phyloP scores from a whole-genome alignment of 768 basidiomycete species.

The Lactarius vividus region DNA sequence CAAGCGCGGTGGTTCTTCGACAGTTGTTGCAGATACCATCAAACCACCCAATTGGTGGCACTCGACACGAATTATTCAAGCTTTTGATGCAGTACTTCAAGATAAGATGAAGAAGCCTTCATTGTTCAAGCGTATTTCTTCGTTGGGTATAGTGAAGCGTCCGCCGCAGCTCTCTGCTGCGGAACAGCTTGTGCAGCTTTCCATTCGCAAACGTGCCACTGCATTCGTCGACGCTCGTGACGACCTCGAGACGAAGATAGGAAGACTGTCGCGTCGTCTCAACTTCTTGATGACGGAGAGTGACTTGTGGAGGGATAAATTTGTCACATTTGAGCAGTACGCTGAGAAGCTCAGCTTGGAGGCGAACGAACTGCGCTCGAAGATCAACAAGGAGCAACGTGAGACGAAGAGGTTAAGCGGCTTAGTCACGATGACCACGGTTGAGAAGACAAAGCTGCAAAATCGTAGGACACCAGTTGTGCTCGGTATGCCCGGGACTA shows the following conservation, averaged over 20 bases:
- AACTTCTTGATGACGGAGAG: slow-evolving; percentile 92
- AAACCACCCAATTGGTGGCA: slow-evolving; percentile 95
- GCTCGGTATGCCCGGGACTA: slow-evolving; percentile 1
- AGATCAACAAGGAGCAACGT: slow-evolving; percentile 88
- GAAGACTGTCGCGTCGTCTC: slow-evolving; percentile 75
- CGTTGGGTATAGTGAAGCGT: slow-evolving; percentile 66
- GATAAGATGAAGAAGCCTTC: slow-evolving; percentile 93
- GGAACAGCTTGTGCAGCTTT: slow-evolving; percentile 81
- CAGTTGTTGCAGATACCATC: slow-evolving; percentile 85
- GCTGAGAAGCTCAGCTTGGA: slow-evolving; percentile 88
- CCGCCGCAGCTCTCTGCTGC: slow-evolving; percentile 63
- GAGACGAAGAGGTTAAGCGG: slow-evolving; percentile 86
- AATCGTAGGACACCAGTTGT: slow-evolving; percentile 51
- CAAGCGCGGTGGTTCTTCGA: slow-evolving; percentile 72
- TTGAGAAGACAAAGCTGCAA: slow-evolving; percentile 77
- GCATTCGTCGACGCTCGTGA: slow-evolving; percentile 93
- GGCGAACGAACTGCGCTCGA: slow-evolving; percentile 77
- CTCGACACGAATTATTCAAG: slow-evolving; percentile 84
- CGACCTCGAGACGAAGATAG: slow-evolving; percentile 92
- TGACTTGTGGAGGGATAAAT: slow-evolving; percentile 90
- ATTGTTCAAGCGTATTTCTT: slow-evolving; percentile 78
- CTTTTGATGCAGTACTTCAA: slow-evolving; percentile 82
- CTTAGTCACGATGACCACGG: slow-evolving; percentile 69
- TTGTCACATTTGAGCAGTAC: slow-evolving; percentile 91
- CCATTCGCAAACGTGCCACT: slow-evolving; percentile 90